phyloP scores from a whole-genome alignment of 371 early-diverging fungal species.

The Haplosporangium sp. region DNA sequence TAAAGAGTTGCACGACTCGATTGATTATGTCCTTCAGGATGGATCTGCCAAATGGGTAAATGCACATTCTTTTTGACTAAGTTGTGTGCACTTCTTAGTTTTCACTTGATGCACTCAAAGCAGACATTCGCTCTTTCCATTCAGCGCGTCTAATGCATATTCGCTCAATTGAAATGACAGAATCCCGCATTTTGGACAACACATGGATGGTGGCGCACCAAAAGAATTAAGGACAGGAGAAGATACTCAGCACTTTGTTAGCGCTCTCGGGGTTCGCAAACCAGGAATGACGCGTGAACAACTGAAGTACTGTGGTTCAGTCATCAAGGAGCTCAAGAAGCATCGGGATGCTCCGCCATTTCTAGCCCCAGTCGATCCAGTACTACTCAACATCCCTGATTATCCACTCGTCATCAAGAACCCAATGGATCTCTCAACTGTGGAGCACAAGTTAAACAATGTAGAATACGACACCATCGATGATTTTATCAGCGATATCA shows the following conservation, averaged over 20 bases:
- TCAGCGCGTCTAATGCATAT: no score
- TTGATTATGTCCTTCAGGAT: no score
- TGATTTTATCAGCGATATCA: constrained; percentile 82
- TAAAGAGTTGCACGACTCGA: no score
- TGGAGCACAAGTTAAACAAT: constrained; percentile 85
- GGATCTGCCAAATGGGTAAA: no score
- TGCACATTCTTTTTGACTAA: no score
- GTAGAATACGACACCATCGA: constrained; percentile 72
- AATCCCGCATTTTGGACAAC: no score
- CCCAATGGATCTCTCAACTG: constrained; percentile 99
- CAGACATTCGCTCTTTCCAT: no score
- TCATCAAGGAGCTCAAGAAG: constrained; percentile 79
- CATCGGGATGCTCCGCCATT: constrained; percentile 86
- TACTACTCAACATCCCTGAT: constrained; percentile 91
- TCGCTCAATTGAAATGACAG: no score
- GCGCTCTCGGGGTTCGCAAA: constrained; percentile 9
- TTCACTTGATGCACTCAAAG: no score
- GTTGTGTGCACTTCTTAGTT: no score
- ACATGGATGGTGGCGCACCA: no score
- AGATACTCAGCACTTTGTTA: not conserved
- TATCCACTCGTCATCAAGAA: constrained; percentile 92
- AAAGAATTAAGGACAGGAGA: no score
- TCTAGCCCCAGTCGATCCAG: constrained; percentile 94
- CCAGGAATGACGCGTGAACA: constrained; percentile 81
- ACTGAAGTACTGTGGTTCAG: constrained; percentile 80